Evolutionary conservation across 2,329 filamentous ascomycete species (phyloP), one percentile per base, ranked within the genome.

Genomic region (Sclerotinia nivalis): DNA sequence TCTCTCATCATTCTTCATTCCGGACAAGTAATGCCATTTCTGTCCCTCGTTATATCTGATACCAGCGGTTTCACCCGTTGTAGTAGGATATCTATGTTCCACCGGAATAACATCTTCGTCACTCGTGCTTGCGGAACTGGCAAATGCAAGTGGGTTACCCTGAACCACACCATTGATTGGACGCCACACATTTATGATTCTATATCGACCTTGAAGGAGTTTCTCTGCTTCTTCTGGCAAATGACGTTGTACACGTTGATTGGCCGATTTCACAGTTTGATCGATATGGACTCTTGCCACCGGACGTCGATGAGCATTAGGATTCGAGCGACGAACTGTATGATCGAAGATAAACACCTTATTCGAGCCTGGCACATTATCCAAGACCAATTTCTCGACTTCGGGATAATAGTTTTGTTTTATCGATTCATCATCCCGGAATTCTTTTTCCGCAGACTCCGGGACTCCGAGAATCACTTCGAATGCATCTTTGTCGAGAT

Each of bases 111-210:
- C 64, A 73, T 79, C 77, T 40, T 76, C 74, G 43, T 78, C 74
- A 47, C 73, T 69, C 12, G 77, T 69, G 0, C 74, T 72, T 13
- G 73, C 70, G 1, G 77, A 78, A 43, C 74, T 77, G 1, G 77
- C 77, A 68, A 79, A 78, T 1, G 69, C 77, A 1, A 79, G 73
- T 34, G 78, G 77, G 12, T 72, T 74, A 3, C 73, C 71, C 70
- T 77, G 74, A 2, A 79, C 74, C 2, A 76, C 76, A 2, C 78
- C 78, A 61, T 79, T 79, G 15, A 79, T 69, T 5, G 78, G 78
- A 12, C 78, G 74, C 93, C 93, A 97, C 61, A 97, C 90, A 74
- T 97, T 97, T 79, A 97, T 87, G 76, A 97, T 92, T 71, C 93
- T 87, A 80, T 93, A 93, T 2, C 93, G 88, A 3, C 86, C 87